Base-by-base conservation (phyloP, 257 asterid genomes). In the Solanum tarijense region DNA sequence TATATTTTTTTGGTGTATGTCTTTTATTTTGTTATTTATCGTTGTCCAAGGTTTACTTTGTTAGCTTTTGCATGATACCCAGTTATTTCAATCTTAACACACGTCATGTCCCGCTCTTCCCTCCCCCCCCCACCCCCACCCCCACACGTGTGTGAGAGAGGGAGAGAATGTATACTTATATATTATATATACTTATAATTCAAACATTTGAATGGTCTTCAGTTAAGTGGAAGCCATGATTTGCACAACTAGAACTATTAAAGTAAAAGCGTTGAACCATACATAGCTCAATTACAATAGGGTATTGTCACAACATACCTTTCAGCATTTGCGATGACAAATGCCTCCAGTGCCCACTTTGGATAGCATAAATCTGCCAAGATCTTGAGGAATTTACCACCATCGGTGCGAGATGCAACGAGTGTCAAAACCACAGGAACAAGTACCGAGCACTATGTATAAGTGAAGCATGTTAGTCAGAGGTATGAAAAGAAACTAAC, bases 391-490 rank as follows among this genome's bases (percentile, higher is more conserved):
- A 92, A 72, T 83, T 84, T 86, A 89, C 91, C 91, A 25, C 87
- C 92, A 5, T 87, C 90, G 66, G 89, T 27, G 90, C 93, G 98
- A 87, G 98, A 94, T 3, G 98, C 90, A 84, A 96, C 90, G 87
- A 96, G 98, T 82, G 98, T 95, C 92, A 96, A 84, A 76, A 96
- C 98, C 89, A 96, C 99, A 2, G 99, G 99, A 69, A 95, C 96
- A 27, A 96, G 92, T 2, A 95, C 98, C 27, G 99, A 89, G 87
- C 95, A 94, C 99, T 95, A 91, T 90, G 89, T 31, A 74, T 82
- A 88, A 13, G 46, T 29, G 73, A 88, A 46, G 9, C 35, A 9
- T 81, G 68, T 81, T 29, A 20, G 65, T 25, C 18, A 68, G 31
- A 39, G 87, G 38, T 81, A 46, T 81, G 29, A 27, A 81, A 81